Percentiles rank a stretch among this genome's conserved stretches.
Conservation (phyloP, 176 grass and related monocot genomes). For the Hsuehochloa calcarea region DNA sequence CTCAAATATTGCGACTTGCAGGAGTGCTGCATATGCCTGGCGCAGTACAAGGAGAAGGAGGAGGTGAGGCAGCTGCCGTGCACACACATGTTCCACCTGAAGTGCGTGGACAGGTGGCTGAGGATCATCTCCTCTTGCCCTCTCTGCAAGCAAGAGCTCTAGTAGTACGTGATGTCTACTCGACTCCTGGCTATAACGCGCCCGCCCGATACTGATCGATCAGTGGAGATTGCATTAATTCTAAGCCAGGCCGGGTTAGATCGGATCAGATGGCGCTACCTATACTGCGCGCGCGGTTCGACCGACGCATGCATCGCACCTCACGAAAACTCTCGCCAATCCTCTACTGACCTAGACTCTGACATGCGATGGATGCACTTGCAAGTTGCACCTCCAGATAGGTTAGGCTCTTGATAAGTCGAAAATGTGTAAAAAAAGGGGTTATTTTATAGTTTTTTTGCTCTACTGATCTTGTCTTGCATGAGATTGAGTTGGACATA, state of each 20-base stretch:
- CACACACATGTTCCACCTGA: slow-evolving; percentile 84
- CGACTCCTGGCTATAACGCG: neutral
- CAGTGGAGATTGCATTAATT: slow-evolving; percentile 35
- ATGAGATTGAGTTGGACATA: neutral
- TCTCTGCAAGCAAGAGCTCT: slow-evolving; percentile 95
- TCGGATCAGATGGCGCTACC: slow-evolving; percentile 11
- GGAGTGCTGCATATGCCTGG: slow-evolving; percentile 97
- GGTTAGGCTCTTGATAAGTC: neutral
- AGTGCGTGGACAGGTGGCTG: slow-evolving; percentile 90
- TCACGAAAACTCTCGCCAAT: neutral
- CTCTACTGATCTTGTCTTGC: neutral
- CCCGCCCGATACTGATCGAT: neutral
- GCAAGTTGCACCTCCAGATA: neutral
- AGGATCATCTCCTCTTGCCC: slow-evolving; percentile 98
- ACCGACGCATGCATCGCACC: slow-evolving; percentile 43
- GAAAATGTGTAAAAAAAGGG: neutral
- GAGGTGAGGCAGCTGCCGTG: slow-evolving; percentile 94
- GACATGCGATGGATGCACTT: slow-evolving; percentile 5
- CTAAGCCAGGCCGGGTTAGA: slow-evolving; percentile 6
- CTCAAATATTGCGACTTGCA: slow-evolving; percentile 6
- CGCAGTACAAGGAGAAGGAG: slow-evolving; percentile 76
- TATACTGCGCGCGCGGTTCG: neutral
- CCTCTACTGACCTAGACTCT: slow-evolving; percentile 40
- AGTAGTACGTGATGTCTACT: slow-evolving; percentile 32
- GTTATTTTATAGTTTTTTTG: neutral